Percentiles rank a stretch among this genome's conserved stretches.
Evolutionary conservation across 192 early-diverging fungal species (phyloP).

Genomic region (Backusella tuberculispora): DNA sequence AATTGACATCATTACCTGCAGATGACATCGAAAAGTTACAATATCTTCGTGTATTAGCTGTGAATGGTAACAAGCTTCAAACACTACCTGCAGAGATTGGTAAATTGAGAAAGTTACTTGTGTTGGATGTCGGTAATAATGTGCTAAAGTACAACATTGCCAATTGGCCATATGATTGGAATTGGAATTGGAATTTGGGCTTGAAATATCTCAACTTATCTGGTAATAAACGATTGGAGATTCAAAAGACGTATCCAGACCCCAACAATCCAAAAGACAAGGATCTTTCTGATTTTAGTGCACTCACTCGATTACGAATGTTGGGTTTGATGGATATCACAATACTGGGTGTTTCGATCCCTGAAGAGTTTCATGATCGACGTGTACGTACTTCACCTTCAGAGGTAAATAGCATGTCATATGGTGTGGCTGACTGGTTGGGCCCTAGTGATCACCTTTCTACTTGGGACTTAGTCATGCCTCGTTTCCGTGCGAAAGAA

Average conservation of each 20-base stretch:
- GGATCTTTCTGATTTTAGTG: slow-evolving; percentile 78
- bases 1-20: slow-evolving; percentile 80
- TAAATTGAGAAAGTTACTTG: slow-evolving; percentile 76
- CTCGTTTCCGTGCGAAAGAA: slow-evolving; percentile 80
- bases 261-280: slow-evolving; percentile 41
- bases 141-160: slow-evolving; percentile 90
- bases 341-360: slow-evolving; percentile 72
- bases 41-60: slow-evolving; percentile 70
- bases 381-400: slow-evolving; percentile 84
- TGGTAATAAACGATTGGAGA: slow-evolving; percentile 88
- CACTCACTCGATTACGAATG: slow-evolving; percentile 75
- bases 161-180: slow-evolving; percentile 97
- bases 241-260: slow-evolving; percentile 69
- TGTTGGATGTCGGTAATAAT: slow-evolving; percentile 89
- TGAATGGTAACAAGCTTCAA: slow-evolving; percentile 90
- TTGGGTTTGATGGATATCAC: slow-evolving; percentile 93
- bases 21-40: slow-evolving; percentile 82
- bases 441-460: slow-evolving; percentile 70
- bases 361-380: slow-evolving; percentile 81
- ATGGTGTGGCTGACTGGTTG: slow-evolving; percentile 86
- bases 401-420: slow-evolving; percentile 80
- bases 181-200: slow-evolving; percentile 94
- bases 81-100: slow-evolving; percentile 91
- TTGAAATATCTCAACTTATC: slow-evolving; percentile 90
- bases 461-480: slow-evolving; percentile 86